These are phyloP conservation scores for Fraxinus dipetala DNA, from an alignment of 305 asterid genomes.

Conservation along the genomic window DNA sequence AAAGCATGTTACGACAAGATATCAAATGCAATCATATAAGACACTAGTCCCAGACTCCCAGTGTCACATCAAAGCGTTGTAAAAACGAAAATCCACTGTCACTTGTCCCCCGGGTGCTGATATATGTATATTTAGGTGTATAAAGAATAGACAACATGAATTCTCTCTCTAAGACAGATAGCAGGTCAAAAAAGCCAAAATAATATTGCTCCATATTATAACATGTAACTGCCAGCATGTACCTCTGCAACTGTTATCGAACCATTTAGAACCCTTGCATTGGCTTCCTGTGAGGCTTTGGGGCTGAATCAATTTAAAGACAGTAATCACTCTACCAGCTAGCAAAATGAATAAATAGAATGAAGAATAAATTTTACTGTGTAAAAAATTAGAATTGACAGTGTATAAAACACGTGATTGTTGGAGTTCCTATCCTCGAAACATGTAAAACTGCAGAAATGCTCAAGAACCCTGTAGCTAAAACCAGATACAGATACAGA, in stretches of 20 bases:
- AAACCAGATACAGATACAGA: not conserved
- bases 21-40: not conserved
- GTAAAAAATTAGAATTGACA: not conserved
- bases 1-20: not conserved
- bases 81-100: not conserved
- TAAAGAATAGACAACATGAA: constrained; percentile 2
- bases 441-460: not conserved
- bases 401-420: not conserved
- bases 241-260: constrained; percentile 30
- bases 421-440: not conserved
- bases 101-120: not conserved
- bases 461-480: not conserved
- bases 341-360: not conserved
- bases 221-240: constrained; percentile 23
- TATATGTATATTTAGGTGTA: not conserved
- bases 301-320: constrained; percentile 43
- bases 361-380: not conserved
- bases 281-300: constrained; percentile 61
- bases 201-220: constrained; percentile 1
- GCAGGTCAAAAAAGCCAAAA: not conserved
- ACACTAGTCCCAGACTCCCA: not conserved
- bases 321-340: not conserved
- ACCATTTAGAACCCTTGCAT: constrained; percentile 28
- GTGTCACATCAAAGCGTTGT: not conserved
- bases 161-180: not conserved